Base-by-base conservation (phyloP, 139 green algal genomes). In the Tetradesmus lagerheimii region DNA sequence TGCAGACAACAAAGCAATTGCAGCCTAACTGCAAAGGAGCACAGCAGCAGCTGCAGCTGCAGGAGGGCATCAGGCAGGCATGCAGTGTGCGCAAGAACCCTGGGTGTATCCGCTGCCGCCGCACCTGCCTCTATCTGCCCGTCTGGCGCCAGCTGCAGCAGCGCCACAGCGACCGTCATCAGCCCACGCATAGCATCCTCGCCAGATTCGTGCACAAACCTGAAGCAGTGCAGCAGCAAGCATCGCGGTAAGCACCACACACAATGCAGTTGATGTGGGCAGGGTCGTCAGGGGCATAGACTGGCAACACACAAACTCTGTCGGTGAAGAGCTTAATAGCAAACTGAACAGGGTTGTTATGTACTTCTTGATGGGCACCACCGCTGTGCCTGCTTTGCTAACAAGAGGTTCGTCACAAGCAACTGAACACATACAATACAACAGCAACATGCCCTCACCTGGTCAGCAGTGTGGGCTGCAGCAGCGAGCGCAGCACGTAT, bases 51-150 rank as follows among this genome's bases (percentile, higher is more conserved):
- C 1, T 80, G 74, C 20, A 35, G 31, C 18, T 8, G 62, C 62
- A 29, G 29, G 23, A 74, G 62, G 23, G 20, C 62, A 74, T n/a
- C 37, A 64, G 18, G 41, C 41, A 12, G 31, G 38, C 20, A 66
- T 37, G 34, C 18, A n/a, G 78, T n/a, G n/a, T n/a, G 5, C 18
- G 43, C 39, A 50, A 38, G 20, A 11, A 66, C 62, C 16, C 23
- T 80, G 71, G n/a, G n/a, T n/a, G n/a, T n/a, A n/a, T n/a, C n/a
- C n/a, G n/a, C n/a, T 45, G 23, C 23, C 5, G 4, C 4, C 74
- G 37, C 29, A 88, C 83, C 83, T 88, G 20, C 38, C 14, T 89
- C 85, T 64, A 89, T 89, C 29, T 74, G 45, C 2, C 71, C 71
- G 38, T 43, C 29, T 71, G 57, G 57, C 3, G 31, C 35, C 20